These are phyloP conservation scores for Pleurotus pulmonarius DNA, from an alignment of 768 basidiomycete species.

Conservation along the genomic window DNA sequence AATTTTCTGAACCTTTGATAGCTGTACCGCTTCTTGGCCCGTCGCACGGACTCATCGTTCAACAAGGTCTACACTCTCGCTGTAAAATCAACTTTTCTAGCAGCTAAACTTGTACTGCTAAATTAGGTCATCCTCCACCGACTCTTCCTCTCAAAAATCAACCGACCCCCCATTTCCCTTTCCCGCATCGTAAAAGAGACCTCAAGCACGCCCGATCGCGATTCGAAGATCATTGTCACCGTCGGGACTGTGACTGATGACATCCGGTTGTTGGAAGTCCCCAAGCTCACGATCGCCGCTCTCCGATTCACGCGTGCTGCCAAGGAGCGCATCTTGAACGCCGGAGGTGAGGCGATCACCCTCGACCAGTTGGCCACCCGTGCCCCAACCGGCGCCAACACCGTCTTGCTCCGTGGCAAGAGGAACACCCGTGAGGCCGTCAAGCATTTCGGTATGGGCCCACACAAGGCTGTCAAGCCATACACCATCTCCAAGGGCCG, in stretches of 20 bases:
- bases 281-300: conserved; percentile 91
- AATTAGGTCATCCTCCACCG: conserved; percentile 87
- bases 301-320: conserved; percentile 92
- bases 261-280: conserved; percentile 77
- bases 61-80: conserved; percentile 66
- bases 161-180: conserved; percentile 94
- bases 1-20: conserved; percentile 24
- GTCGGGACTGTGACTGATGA: conserved; percentile 97
- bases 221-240: conserved; percentile 81
- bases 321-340: conserved; percentile 91
- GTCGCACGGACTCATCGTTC: conserved; percentile 92
- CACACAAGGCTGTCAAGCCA: conserved; percentile 98
- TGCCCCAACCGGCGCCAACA: conserved; percentile 93
- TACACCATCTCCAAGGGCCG: conserved; percentile 94
- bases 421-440: conserved; percentile 91
- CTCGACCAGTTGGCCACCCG: conserved; percentile 96
- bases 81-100: no score
- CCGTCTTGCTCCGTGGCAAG: conserved; percentile 88
- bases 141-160: conserved; percentile 95
- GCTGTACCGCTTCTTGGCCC: conserved; percentile 98
- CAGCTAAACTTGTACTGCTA: conserved; percentile 12
- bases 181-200: conserved; percentile 90
- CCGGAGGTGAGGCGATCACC: conserved; percentile 92
- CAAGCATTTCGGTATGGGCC: conserved; percentile 98
- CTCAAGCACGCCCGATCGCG: conserved; percentile 53